A percentile compares a stretch with the other conserved stretches of the same genome.
Conservation (phyloP, 108 stramenopile genomes). For the Conticribra guillardii region DNA sequence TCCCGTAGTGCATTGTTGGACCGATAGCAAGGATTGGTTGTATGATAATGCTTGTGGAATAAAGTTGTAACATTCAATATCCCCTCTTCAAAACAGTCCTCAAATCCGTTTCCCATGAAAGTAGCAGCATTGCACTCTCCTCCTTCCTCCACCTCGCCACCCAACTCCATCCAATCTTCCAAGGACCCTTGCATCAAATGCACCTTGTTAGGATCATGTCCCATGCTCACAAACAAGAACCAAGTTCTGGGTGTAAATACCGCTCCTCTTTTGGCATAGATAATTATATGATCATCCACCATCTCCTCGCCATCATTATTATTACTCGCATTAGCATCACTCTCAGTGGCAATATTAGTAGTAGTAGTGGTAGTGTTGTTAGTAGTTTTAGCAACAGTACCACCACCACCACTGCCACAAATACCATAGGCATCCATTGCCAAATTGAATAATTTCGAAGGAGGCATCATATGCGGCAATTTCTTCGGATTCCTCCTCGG, state of each 20-base stretch:
- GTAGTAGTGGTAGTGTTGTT: no score
- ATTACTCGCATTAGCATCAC: no score
- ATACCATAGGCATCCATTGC: slow-evolving; percentile 76
- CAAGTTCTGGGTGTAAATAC: slow-evolving; percentile 68
- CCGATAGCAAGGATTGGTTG: slow-evolving; percentile 52
- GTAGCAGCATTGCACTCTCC: slow-evolving; percentile 17
- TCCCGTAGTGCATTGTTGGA: slow-evolving; percentile 35
- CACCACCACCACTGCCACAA: slow-evolving; percentile 24
- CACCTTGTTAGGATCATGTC: slow-evolving; percentile 55
- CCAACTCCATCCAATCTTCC: slow-evolving; percentile 66
- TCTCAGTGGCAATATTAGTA: no score
- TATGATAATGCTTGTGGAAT: slow-evolving; percentile 39
- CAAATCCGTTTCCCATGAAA: not conserved
- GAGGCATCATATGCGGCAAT: slow-evolving; percentile 85
- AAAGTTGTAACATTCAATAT: slow-evolving; percentile 31
- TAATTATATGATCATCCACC: slow-evolving; percentile 61
- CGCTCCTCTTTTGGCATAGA: slow-evolving; percentile 67
- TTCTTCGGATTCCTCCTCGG: slow-evolving; percentile 32
- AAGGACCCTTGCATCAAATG: slow-evolving; percentile 76
- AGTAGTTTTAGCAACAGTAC: no score
- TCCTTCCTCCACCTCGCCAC: slow-evolving; percentile 72
- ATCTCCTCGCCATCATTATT: not conserved
- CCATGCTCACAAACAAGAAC: slow-evolving; percentile 74
- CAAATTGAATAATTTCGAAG: slow-evolving; percentile 52
- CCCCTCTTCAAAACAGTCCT: slow-evolving; percentile 33